Evolutionary conservation across 345 rosid genomes (phyloP), one percentile per base, ranked within the genome.

Genomic region (Populus tremula): DNA sequence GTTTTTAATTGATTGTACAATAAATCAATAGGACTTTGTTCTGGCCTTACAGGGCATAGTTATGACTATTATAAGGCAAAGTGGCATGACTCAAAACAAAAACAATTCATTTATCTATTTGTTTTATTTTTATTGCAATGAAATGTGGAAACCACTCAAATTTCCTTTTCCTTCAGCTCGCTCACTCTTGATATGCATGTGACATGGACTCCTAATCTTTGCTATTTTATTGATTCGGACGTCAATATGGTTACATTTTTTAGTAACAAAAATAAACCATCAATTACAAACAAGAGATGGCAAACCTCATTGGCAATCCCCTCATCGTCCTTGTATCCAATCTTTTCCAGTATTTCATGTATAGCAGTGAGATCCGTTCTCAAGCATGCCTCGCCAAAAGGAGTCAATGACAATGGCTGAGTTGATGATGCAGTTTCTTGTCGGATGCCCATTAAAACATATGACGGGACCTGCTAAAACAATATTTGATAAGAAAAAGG

Each of bases 271-370:
- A 79, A n/a, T 21, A 70, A 82, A 20, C 31, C 31, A 31, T 20
- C 11, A 12, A 38, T 39, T 23, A n/a, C 21, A 25, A n/a, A 77
- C 41, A 49, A 74, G 61, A 4, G n/a, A 69, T 29, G 33, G 70
- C 83, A 79, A 41, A 91, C 97, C 93, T 91, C 97, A 87, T 88
- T 91, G 76, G 96, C 96, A 53, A 87, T 77, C 18, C 96, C 97
- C 64, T 91, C 96, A 45, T 93, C 97, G 45, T 93, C 96, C 81
- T 88, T 90, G 85, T 93, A 93, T 71, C 97, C 97, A 38, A 76
- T 50, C 81, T 89, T 90, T 71, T 91, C 96, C 18, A 93, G 87
- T 76, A 93, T 85, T 81, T 90, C 94, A 81, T 91, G 93, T 78
- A 91, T 91, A 0, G 96, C 93, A 4, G 97, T 88, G 69, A 91